Evolutionary conservation across 1,139 yeast genomes (phyloP).

Genomic region (Candida tropicalis): DNA sequence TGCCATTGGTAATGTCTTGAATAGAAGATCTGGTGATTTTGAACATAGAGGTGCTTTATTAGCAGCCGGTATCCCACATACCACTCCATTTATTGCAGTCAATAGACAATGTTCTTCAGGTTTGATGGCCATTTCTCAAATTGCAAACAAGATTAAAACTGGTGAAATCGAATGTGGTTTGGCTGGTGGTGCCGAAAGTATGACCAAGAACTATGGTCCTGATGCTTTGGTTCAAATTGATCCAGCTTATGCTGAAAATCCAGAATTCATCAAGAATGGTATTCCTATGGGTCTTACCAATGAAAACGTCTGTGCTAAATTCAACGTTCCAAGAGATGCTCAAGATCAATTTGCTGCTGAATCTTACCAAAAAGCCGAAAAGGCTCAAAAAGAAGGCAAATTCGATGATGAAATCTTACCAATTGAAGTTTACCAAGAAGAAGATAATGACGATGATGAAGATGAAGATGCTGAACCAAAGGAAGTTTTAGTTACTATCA

Average conservation of each 20-base stretch:
- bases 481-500: conserved; percentile 18
- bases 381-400: conserved; percentile 36
- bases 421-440: conserved; percentile 28
- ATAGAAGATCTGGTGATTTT: conserved; percentile 82
- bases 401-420: conserved; percentile 42
- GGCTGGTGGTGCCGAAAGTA: conserved; percentile 49
- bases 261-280: conserved; percentile 24
- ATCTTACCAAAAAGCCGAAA: conserved; percentile 38
- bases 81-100: conserved; percentile 38
- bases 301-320: conserved; percentile 39
- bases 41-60: conserved; percentile 74
- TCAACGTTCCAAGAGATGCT: conserved; percentile 57
- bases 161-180: conserved; percentile 38
- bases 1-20: conserved; percentile 79
- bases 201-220: conserved; percentile 45
- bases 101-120: conserved; percentile 48
- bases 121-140: conserved; percentile 38
- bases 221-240: conserved; percentile 29
- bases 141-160: conserved; percentile 33
- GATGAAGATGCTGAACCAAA: conserved; percentile 23
- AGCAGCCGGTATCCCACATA: conserved; percentile 36
- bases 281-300: conserved; percentile 73
- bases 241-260: conserved; percentile 21
- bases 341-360: conserved; percentile 52
- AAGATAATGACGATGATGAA: conserved; percentile 24